phyloP scores from a whole-genome alignment of 1,284 basidiomycete species.

The Fomitiporia mediterranea region DNA sequence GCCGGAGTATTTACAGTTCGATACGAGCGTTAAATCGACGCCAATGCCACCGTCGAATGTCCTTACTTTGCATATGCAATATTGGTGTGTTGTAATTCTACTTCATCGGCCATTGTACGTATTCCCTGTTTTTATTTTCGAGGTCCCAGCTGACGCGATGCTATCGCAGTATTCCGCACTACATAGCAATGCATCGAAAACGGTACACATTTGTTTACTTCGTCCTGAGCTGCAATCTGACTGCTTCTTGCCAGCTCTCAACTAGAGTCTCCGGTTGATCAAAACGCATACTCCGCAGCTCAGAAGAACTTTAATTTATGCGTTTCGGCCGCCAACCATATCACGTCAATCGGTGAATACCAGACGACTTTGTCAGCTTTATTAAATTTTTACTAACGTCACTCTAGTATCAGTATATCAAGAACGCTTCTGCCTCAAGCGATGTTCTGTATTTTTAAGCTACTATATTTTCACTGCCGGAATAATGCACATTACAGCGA shows the following conservation, averaged over 20 bases:
- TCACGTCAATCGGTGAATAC: constrained; percentile 63
- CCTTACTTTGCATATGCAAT: constrained; percentile 78
- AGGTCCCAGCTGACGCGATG: not conserved
- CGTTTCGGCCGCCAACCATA: constrained; percentile 70
- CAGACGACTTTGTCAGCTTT: not conserved
- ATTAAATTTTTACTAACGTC: not conserved
- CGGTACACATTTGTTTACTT: constrained; percentile 22
- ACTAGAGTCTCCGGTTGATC: constrained; percentile 39
- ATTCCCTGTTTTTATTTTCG: constrained; percentile 12
- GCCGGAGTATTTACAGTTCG: constrained; percentile 63
- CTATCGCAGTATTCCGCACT: constrained; percentile 19
- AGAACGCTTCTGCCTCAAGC: constrained; percentile 58
- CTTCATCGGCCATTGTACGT: constrained; percentile 81
- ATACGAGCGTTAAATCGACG: constrained; percentile 42
- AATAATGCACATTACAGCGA: constrained; percentile 72
- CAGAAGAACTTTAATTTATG: constrained; percentile 71
- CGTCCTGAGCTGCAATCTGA: not conserved
- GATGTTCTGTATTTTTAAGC: constrained; percentile 68
- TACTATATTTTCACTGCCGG: constrained; percentile 82
- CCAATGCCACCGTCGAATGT: constrained; percentile 53
- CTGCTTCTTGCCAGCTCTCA: not conserved
- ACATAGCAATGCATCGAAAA: constrained; percentile 24
- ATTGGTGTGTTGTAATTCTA: constrained; percentile 77
- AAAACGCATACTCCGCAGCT: constrained; percentile 47
- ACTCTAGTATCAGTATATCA: constrained; percentile 48